Base-by-base conservation (phyloP, 2,329 filamentous ascomycete species). In the Colletotrichum cereale region DNA sequence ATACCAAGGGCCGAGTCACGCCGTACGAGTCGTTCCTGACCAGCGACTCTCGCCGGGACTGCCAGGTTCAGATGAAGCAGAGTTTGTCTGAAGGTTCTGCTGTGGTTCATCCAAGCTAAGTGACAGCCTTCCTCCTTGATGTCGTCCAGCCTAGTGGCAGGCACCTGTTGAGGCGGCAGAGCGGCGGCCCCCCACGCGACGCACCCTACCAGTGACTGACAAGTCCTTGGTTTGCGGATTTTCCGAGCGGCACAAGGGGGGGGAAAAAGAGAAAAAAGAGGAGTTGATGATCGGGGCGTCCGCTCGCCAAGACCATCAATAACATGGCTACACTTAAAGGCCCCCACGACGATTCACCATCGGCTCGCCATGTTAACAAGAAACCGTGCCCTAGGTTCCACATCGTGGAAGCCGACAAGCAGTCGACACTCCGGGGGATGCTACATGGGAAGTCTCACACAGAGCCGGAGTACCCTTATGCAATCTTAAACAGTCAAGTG, bases 381-480 rank as follows among this genome's bases (percentile, higher is more conserved):
- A 36, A 24, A 34, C 26, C 36, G 53, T 60, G 53, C 57, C 58
- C 57, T 38, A 40, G 24, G 29, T 55, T 38, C 40, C 34, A 48
- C 36, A 47, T 68, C 58, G 58, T 44, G 40, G 38, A 47, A 29
- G 52, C 42, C 68, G 68, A 71, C 18, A 53, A 53, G 44, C 57
- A 44, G 57, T 56, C 26, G n/a, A 58, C 48, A 48, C 60, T 48
- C 68, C 57, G 53, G 69, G 69, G 69, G 65, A 72, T 69, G 69
- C 69, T 68, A 61, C 65, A 72, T 64, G 53, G 58, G 53, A 16
- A 36, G 69, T 72, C 65, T 72, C 69, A 69, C 48, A 47, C 58
- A 71, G 36, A 68, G 21, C 38, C 21, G n/a, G 53, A 38, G 24
- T 55, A 29, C 65, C 68, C 68, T 65, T 71, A 10, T 42, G 52